Conservation (phyloP, 495 filamentous ascomycete genomes). For the Lepraria neglecta region DNA sequence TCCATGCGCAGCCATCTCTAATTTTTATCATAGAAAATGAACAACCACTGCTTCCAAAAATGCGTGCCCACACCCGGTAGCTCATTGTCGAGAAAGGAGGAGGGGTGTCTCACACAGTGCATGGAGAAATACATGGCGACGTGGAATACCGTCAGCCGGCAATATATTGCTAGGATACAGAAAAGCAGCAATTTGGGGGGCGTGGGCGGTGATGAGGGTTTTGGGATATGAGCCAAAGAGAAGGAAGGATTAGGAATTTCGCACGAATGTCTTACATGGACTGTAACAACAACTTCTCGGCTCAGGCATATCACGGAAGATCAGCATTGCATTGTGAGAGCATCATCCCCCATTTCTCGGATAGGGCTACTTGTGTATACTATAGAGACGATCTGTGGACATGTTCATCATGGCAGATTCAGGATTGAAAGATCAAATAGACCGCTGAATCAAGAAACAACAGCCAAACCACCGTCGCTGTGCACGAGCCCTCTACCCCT, state of each 20-base stretch:
- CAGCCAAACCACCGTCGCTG: constrained; percentile 4
- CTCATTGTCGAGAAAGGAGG: constrained; percentile 64
- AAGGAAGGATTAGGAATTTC: neutral
- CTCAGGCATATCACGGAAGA: neutral
- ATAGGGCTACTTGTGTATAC: neutral
- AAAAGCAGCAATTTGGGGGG: constrained; percentile 31
- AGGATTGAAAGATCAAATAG: neutral
- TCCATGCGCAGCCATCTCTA: neutral
- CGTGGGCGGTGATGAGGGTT: constrained; percentile 6
- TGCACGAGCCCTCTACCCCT: neutral
- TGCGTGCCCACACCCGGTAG: constrained; percentile 81
- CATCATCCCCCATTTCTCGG: neutral
- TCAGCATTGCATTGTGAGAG: neutral
- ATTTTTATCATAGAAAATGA: constrained; percentile 64
- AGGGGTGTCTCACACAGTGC: constrained; percentile 74
- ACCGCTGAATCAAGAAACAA: neutral
- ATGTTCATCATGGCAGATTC: too few species aligned
- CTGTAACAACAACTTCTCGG: neutral
- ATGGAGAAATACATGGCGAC: constrained; percentile 96
- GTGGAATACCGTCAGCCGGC: constrained; percentile 78
- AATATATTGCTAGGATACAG: constrained; percentile 69
- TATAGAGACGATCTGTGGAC: neutral
- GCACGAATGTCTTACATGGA: neutral
- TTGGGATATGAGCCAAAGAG: constrained; percentile 4
- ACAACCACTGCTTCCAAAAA: constrained; percentile 92